Conservation (phyloP, 1,284 basidiomycete genomes). For the Singerocomus inundabilis region DNA sequence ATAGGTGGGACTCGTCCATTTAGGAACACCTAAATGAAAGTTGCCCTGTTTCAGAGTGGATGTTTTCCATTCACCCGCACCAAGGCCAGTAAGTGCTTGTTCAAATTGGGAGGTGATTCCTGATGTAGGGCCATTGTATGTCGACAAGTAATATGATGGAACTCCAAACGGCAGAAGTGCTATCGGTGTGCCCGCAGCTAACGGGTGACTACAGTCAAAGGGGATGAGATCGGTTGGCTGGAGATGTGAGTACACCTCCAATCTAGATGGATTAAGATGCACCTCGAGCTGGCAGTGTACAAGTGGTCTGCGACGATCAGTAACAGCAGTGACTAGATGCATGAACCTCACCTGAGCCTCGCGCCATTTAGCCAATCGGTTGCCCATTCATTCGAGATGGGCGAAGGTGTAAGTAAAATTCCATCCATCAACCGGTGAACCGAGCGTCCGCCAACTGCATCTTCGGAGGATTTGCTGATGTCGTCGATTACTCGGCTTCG, state of each 20-base stretch:
- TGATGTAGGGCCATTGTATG: slow-evolving; percentile 61
- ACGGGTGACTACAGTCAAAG: slow-evolving; percentile 40
- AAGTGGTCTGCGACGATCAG: slow-evolving; percentile 44
- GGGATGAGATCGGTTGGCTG: slow-evolving; percentile 52
- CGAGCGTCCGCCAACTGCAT: slow-evolving; percentile 26
- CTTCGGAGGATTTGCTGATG: slow-evolving; percentile 42
- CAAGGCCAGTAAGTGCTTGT: slow-evolving; percentile 57
- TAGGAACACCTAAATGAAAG: slow-evolving; percentile 13
- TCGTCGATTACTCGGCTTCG: slow-evolving; percentile 54
- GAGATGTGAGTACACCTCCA: slow-evolving; percentile 61
- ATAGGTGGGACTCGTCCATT: slow-evolving; percentile 39
- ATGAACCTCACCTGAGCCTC: slow-evolving; percentile 40
- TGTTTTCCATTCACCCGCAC: slow-evolving; percentile 51
- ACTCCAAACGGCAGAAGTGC: slow-evolving; percentile 64
- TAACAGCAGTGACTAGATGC: background rate
- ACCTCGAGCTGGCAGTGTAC: slow-evolving; percentile 61
- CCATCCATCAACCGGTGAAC: slow-evolving; percentile 52
- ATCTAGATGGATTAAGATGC: slow-evolving; percentile 44
- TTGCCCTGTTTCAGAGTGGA: slow-evolving; percentile 20
- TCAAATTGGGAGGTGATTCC: slow-evolving; percentile 62
- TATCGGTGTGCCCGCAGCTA: slow-evolving; percentile 61
- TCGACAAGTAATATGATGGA: slow-evolving; percentile 67
- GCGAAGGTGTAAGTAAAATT: slow-evolving; percentile 51
- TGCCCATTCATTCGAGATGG: slow-evolving; percentile 54
- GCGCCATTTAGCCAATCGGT: slow-evolving; percentile 58